Conservation (phyloP, 495 filamentous ascomycete species). For the Rostrohypoxylon terebratum region DNA sequence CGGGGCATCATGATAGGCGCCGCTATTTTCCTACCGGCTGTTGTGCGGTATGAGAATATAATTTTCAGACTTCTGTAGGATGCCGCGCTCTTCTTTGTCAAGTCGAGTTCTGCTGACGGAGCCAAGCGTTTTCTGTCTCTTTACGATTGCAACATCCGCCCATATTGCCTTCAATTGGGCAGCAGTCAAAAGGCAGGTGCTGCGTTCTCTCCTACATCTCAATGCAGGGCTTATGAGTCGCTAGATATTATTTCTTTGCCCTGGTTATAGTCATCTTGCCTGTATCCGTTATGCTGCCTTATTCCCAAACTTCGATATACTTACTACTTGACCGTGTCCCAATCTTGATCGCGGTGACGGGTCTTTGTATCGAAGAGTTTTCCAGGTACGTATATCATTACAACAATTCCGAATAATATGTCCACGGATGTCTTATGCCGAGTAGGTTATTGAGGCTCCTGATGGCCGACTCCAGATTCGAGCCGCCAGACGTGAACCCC, state of each 20-base stretch:
- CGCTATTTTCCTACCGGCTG: conserved; percentile 48
- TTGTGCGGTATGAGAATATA: conserved; percentile 36
- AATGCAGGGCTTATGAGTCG: conserved; percentile 21
- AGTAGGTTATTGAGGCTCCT: conserved; percentile 3
- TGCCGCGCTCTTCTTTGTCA: background rate
- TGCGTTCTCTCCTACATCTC: background rate
- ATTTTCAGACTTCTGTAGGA: conserved; percentile 52
- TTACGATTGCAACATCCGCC: conserved; percentile 13
- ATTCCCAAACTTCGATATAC: conserved; percentile 11
- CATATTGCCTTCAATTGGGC: conserved; percentile 30
- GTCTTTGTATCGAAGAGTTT: conserved; percentile 29
- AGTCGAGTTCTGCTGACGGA: conserved; percentile 32
- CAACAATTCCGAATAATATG: background rate
- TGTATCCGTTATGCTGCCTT: conserved; percentile 9
- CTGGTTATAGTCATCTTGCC: conserved; percentile 6
- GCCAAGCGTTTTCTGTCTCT: conserved; percentile 28
- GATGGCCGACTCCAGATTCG: background rate
- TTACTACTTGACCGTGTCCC: conserved; percentile 20
- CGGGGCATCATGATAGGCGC: conserved; percentile 52
- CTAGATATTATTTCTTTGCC: conserved; percentile 22
- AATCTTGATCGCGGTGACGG: conserved; percentile 21
- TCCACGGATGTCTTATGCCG: conserved; percentile 1
- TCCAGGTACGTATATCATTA: conserved; percentile 27
- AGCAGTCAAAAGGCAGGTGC: conserved; percentile 23
- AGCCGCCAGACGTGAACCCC: background rate